Evolutionary conservation across 768 basidiomycete genomes (phyloP), one percentile per base, ranked within the genome.

Genomic region (Psilocybe tampanensis): DNA sequence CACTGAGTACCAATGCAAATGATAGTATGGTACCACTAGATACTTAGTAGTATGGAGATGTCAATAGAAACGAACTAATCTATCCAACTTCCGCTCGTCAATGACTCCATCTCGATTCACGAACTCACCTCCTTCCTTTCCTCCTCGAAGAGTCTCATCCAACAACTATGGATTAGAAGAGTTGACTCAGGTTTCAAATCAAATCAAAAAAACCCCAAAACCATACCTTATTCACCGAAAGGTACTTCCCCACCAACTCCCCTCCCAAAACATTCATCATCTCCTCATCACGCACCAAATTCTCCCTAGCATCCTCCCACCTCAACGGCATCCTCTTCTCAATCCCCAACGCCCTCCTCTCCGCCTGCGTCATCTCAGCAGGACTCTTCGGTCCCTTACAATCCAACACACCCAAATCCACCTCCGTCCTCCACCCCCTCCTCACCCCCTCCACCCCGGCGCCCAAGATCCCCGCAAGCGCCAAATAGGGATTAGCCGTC

Each of bases 401-500:
- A 50, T 81, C 79, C 56, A 70, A 61, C 24, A 75, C 62, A 0
- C 29, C 60, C 48, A 89, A 72, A 50, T 66, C 54, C 21, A 61
- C 60, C 22, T 70, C 61, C 1, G 74, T 70, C 18, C 29, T 9
- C 29, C 71, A 92, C 72, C 0, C 86, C 89, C 0, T 62, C 56
- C n/a, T 77, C 58, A 0, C 87, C 29, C 29, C n/a, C n/a, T n/a
- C n/a, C n/a, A 9, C 29, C 29, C 29, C 90, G 2, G 78, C 78
- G 2, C 76, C 83, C 24, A 91, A 56, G n/a, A 89, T 61, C 0
- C 76, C 80, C 0, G 86, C 82, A 5, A 89, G 66, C 0, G 78
- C 84, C 15, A 90, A 68, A 65, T 91, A 79, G 0, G 79, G 84
- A 64, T 81, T 86, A 1, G 86, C 78, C 3, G 86, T 89, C 7